phyloP scores from a whole-genome alignment of 768 basidiomycete species.

The Leccinum subgranulosum region DNA sequence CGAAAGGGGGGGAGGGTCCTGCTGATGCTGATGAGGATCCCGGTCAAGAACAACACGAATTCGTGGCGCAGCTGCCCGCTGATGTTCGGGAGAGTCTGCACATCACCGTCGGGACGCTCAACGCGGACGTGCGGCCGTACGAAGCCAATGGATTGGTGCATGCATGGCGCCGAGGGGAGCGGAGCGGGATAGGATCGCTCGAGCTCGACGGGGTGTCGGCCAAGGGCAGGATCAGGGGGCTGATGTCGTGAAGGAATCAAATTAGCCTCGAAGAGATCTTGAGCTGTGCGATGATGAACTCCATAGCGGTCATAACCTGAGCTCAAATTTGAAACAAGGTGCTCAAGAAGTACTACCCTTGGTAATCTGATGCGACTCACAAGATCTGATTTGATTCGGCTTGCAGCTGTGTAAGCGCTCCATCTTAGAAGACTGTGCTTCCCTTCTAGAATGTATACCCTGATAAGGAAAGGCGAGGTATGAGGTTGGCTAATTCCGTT shows the following conservation, averaged over 20 bases:
- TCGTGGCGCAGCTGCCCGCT: slow-evolving; percentile 45
- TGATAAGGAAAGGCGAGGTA: too few species aligned
- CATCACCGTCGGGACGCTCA: slow-evolving; percentile 80
- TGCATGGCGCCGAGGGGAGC: slow-evolving; percentile 41
- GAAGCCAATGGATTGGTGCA: slow-evolving; percentile 71
- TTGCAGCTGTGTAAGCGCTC: too few species aligned
- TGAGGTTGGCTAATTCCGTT: too few species aligned
- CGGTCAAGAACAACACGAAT: slow-evolving; percentile 40
- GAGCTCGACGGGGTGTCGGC: slow-evolving; percentile 26
- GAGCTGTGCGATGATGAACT: not conserved
- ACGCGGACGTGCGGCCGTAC: slow-evolving; percentile 50
- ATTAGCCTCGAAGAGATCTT: not conserved
- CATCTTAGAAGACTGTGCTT: too few species aligned
- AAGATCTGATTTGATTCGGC: too few species aligned
- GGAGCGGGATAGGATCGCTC: slow-evolving; percentile 27
- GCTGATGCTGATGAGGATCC: slow-evolving; percentile 26
- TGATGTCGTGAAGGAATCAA: slow-evolving; percentile 5
- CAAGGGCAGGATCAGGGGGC: slow-evolving; percentile 32
- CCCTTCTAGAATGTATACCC: too few species aligned
- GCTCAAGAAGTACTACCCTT: too few species aligned
- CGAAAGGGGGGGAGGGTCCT: slow-evolving; percentile 46
- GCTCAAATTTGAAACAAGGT: too few species aligned
- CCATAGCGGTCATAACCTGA: not conserved
- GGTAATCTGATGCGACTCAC: too few species aligned
- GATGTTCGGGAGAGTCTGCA: slow-evolving; percentile 59